These are phyloP conservation scores for Picochlorum sp. DNA, from an alignment of 139 green algal species.

Conservation along the genomic window DNA sequence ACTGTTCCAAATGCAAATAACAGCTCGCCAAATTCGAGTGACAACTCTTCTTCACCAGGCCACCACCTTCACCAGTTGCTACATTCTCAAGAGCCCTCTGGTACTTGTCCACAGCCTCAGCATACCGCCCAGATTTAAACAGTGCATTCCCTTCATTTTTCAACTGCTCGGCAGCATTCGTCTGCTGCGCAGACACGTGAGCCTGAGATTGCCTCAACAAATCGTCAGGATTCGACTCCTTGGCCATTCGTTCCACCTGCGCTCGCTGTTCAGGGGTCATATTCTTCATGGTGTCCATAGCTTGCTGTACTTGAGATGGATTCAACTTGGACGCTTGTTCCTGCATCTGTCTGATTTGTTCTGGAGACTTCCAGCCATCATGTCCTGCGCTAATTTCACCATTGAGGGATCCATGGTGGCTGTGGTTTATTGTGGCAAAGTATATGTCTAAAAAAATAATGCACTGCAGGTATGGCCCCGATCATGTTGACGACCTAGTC, in stretches of 20 bases:
- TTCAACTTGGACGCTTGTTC: constrained; percentile 20
- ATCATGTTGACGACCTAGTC: no score
- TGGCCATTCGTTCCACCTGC: constrained; percentile 2
- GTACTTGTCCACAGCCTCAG: constrained; percentile 31
- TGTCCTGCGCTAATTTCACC: constrained; percentile 24
- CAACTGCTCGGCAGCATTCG: constrained; percentile 6
- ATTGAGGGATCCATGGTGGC: constrained; percentile 24
- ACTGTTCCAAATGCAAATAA: constrained; percentile 25
- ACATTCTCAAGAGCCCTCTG: constrained; percentile 18
- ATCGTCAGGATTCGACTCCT: constrained; percentile 9
- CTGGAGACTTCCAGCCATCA: constrained; percentile 36
- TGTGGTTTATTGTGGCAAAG: neutral
- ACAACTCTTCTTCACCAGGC: constrained; percentile 18
- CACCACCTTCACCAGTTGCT: neutral
- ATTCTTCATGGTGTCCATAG: constrained; percentile 21
- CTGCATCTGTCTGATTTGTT: constrained; percentile 34
- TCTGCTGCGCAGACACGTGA: neutral
- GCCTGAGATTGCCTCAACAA: constrained; percentile 5
- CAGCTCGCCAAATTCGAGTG: constrained; percentile 34
- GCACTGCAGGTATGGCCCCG: no score
- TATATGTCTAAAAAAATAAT: no score
- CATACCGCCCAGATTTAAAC: constrained; percentile 11
- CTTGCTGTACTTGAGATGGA: constrained; percentile 24
- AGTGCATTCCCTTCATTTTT: constrained; percentile 37
- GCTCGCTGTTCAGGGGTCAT: constrained; percentile 12